phyloP scores from a whole-genome alignment of 2,329 filamentous ascomycete genomes.

The Trichoderma lentiforme region DNA sequence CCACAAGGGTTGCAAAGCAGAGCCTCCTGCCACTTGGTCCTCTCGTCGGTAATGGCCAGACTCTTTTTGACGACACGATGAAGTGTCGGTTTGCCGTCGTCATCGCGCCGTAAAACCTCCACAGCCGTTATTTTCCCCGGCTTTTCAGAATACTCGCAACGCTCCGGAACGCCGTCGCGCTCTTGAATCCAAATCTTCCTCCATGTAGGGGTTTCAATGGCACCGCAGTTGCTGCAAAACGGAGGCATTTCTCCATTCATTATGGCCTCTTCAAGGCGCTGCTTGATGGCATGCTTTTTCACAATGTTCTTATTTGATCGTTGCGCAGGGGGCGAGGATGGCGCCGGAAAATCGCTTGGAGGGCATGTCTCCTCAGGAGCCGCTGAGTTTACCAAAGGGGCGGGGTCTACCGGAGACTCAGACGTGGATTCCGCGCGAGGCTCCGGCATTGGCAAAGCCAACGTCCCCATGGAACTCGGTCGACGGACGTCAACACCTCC shows the following conservation, averaged over 20 bases:
- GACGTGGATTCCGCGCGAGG: slow-evolving; percentile 24
- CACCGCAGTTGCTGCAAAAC: slow-evolving; percentile 89
- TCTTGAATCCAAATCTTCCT: slow-evolving; percentile 85
- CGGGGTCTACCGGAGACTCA: not conserved
- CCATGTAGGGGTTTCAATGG: slow-evolving; percentile 96
- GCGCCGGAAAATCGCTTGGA: slow-evolving; percentile 41
- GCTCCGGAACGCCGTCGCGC: slow-evolving; percentile 62
- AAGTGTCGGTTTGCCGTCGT: slow-evolving; percentile 57
- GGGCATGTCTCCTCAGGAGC: slow-evolving; percentile 41
- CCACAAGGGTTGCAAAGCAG: slow-evolving; percentile 94
- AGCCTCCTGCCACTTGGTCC: slow-evolving; percentile 64
- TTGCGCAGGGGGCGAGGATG: slow-evolving; percentile 42
- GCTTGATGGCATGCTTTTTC: slow-evolving; percentile 60
- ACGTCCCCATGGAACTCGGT: slow-evolving; percentile 35
- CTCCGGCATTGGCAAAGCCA: slow-evolving; percentile 38
- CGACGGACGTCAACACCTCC: slow-evolving; percentile 39
- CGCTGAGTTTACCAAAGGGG: not conserved
- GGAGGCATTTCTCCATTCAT: slow-evolving; percentile 79
- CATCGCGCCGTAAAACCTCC: slow-evolving; percentile 61
- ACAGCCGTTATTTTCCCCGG: slow-evolving; percentile 73
- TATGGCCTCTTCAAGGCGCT: slow-evolving; percentile 61
- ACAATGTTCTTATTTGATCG: slow-evolving; percentile 61
- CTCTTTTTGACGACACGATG: slow-evolving; percentile 80
- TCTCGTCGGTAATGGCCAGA: slow-evolving; percentile 59
- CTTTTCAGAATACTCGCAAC: slow-evolving; percentile 68